phyloP scores from a whole-genome alignment of 148 eudicot genomes.

The Vaccinium macrocarpon region DNA sequence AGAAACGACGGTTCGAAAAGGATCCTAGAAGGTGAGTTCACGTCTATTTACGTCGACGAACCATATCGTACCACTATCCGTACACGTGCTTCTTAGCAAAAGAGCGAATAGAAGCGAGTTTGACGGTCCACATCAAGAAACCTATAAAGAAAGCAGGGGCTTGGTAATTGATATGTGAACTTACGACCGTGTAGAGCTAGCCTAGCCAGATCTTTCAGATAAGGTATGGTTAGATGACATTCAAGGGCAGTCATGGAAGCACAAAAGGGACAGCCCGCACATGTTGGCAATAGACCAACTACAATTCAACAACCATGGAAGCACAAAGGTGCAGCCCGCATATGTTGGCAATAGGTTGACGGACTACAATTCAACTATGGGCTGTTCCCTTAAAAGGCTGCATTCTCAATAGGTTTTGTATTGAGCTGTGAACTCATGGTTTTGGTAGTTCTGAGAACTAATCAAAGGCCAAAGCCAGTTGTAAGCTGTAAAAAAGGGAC shows the following conservation, averaged over 20 bases:
- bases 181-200: not conserved
- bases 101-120: not conserved
- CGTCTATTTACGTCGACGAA: not conserved
- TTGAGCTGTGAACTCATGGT: not conserved
- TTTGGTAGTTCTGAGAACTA: not conserved
- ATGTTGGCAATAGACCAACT: not conserved
- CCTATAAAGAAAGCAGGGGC: not conserved
- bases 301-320: not conserved
- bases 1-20: not conserved
- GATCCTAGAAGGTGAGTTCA: not conserved
- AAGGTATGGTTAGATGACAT: not conserved
- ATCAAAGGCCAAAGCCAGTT: not conserved
- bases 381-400: not conserved
- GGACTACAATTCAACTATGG: not conserved
- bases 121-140: not conserved
- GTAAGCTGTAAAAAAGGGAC: not conserved
- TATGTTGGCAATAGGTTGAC: not conserved
- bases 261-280: not conserved
- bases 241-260: conserved; percentile 4
- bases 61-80: no score
- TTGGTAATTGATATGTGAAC: not conserved
- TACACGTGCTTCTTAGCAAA: no score
- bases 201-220: not conserved
- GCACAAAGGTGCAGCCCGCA: not conserved
- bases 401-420: no score